Evolutionary conservation across 192 early-diverging fungal species (phyloP), one percentile per base, ranked within the genome.

Genomic region (Entomortierella chlamydospora): DNA sequence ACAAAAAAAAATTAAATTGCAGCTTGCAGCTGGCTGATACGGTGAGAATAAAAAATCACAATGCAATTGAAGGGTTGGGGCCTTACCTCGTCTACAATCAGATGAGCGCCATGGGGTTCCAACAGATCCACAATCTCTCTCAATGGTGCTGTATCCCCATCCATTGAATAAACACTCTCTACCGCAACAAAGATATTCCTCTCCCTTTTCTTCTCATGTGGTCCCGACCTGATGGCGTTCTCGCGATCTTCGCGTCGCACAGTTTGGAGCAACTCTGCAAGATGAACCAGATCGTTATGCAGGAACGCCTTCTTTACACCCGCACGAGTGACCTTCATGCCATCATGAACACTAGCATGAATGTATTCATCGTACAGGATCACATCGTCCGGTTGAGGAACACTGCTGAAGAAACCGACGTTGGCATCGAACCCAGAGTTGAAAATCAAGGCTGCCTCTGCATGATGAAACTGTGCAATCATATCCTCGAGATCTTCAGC

Each of bases 351-450:
- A 68, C 90, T 92, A 2, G 94, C 93, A 80, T 95, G 94, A 33
- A 94, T 83, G 8, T 90, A 82, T 55, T 90, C 90, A 66, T 95
- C 94, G 63, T 90, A 89, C 2, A 95, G 43, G 34, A 95, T 80
- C 11, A 83, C 71, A 82, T 91, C 91, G 10, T 83, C 87, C 1
- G 83, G 86, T 58, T 91, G 88, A n/a, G 92, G 89, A 1, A 95
- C 63, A 12, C 85, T 84, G 18, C 84, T 82, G 59, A 95, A 91
- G 51, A 95, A 83, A 2, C 88, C 84, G 1, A 89, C 81, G 59
- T 95, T 95, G 31, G 94, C 94, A 80, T 95, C 94, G 66, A 92
- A 95, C 0, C 94, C 94, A n/a, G 93, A 94, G 78, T 94, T 93
- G 73, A 95, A 94, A 0, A 93, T 81, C 31, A 95, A 73, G 4